A percentile compares a stretch with the other conserved stretches of the same genome.
Evolutionary conservation across 176 grass and related monocot species (phyloP).

Genomic region (Eremochloa ophiuroides): DNA sequence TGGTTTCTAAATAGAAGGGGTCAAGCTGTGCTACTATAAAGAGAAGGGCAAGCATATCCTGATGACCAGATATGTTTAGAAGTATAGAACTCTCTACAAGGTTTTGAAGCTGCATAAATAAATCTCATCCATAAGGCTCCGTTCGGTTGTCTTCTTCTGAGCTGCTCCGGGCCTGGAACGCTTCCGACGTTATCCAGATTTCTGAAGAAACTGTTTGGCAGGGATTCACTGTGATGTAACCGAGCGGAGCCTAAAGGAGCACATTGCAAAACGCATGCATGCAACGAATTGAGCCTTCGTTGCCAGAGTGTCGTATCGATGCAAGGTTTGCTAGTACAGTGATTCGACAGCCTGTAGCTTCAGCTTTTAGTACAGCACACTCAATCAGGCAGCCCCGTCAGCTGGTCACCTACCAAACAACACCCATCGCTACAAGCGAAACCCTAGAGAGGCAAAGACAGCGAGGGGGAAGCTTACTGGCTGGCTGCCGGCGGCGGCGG

Average conservation of each 20-base stretch:
- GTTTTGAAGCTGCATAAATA: neutral
- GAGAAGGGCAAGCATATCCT: neutral
- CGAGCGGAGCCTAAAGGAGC: neutral
- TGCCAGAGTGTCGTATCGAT: no score
- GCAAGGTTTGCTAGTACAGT: neutral
- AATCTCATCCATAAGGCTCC: neutral
- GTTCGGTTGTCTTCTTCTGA: no score
- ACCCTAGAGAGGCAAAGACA: constrained; percentile 16
- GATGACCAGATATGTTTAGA: neutral
- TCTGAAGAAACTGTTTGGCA: no score
- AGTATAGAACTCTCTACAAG: neutral
- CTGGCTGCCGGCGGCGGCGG: neutral
- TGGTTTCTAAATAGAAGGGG: neutral
- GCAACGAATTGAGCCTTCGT: no score
- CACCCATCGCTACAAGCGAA: neutral
- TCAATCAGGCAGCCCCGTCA: neutral
- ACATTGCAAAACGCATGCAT: neutral
- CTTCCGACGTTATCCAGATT: no score
- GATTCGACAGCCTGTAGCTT: neutral
- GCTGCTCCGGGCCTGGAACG: no score
- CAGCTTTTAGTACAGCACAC: neutral
- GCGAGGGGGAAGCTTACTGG: constrained; percentile 23
- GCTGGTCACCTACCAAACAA: neutral
- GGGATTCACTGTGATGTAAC: no score
- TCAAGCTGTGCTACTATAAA: neutral